phyloP scores from a whole-genome alignment of 228 moss, liverwort and hornwort genomes.

The Sphagnum fallax region DNA sequence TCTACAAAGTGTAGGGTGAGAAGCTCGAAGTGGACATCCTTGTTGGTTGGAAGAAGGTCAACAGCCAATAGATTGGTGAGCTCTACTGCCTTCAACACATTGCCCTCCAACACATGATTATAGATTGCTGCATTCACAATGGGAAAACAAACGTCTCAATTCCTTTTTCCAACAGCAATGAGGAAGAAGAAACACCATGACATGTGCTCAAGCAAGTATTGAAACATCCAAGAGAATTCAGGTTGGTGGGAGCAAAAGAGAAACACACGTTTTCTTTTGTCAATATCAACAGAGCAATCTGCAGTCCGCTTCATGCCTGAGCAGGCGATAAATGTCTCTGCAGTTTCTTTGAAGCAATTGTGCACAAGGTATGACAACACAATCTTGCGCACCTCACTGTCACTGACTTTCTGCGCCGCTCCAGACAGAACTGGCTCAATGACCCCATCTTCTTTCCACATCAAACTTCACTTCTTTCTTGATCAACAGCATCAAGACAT shows the following conservation, averaged over 20 bases:
- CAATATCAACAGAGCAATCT: constrained; percentile 80
- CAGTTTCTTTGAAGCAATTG: constrained; percentile 95
- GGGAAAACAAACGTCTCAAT: too few relatives aligned
- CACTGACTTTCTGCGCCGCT: constrained; percentile 65
- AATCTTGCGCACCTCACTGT: constrained; percentile 83
- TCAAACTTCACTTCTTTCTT: too few relatives aligned
- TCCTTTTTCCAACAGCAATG: too few relatives aligned
- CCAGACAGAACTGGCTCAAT: too few relatives aligned
- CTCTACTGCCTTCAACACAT: constrained; percentile 77
- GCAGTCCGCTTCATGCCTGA: constrained; percentile 77
- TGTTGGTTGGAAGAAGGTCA: constrained; percentile 64
- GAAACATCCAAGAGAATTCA: too few relatives aligned
- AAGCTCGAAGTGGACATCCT: constrained; percentile 79
- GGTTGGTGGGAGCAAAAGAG: too few relatives aligned
- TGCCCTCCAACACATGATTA: constrained; percentile 76
- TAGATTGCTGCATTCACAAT: constrained; percentile 63
- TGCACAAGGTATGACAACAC: constrained; percentile 89
- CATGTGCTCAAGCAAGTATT: too few relatives aligned
- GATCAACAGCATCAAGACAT: too few relatives aligned
- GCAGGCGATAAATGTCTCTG: constrained; percentile 80
- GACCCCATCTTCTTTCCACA: too few relatives aligned
- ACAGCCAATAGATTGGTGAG: constrained; percentile 76
- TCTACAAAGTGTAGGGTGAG: constrained; percentile 84
- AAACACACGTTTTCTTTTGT: constrained; percentile 86
- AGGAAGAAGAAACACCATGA: too few relatives aligned